Evolutionary conservation across 768 basidiomycete genomes (phyloP).

Genomic region (Myochromella boudieri): DNA sequence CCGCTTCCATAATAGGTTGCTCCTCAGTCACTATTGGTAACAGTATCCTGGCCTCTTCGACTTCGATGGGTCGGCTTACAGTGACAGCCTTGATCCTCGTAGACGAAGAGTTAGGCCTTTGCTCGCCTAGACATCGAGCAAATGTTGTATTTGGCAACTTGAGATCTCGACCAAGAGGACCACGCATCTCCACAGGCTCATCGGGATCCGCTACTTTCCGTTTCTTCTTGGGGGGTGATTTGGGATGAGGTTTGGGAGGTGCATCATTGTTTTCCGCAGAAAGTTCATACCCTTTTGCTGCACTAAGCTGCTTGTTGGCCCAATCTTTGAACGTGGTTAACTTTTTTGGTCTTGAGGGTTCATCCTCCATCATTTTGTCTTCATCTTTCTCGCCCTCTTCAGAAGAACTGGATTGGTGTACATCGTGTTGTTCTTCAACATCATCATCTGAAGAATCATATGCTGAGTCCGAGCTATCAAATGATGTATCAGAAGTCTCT

Average conservation of each 20-base stretch:
- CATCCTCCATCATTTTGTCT: constrained; percentile 19
- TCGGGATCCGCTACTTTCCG: constrained; percentile 37
- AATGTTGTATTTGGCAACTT: constrained; percentile 67
- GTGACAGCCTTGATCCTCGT: constrained; percentile 42
- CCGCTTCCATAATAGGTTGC: constrained; percentile 90
- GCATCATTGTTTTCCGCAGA: constrained; percentile 19
- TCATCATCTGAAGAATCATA: constrained; percentile 42
- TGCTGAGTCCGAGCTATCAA: constrained; percentile 80
- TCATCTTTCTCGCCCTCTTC: constrained; percentile 14
- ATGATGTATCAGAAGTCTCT: constrained; percentile 61
- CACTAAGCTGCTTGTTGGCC: constrained; percentile 77
- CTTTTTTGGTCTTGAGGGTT: constrained; percentile 32
- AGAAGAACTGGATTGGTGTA: constrained; percentile 1
- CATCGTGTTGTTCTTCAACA: constrained; percentile 12
- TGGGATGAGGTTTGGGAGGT: constrained; percentile 18
- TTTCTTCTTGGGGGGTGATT: constrained; percentile 43
- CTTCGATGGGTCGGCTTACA: constrained; percentile 64
- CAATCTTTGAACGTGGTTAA: constrained; percentile 80
- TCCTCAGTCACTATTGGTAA: constrained; percentile 93
- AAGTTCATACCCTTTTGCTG: constrained; percentile 37
- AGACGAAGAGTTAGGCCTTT: constrained; percentile 13
- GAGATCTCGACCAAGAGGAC: constrained; percentile 78
- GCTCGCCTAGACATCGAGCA: constrained; percentile 43
- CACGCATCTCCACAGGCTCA: constrained; percentile 51
- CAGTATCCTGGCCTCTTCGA: constrained; percentile 74